These are phyloP conservation scores for Mycosarcoma mackinlayi DNA, from an alignment of 1,284 basidiomycete genomes.

Conservation along the genomic window DNA sequence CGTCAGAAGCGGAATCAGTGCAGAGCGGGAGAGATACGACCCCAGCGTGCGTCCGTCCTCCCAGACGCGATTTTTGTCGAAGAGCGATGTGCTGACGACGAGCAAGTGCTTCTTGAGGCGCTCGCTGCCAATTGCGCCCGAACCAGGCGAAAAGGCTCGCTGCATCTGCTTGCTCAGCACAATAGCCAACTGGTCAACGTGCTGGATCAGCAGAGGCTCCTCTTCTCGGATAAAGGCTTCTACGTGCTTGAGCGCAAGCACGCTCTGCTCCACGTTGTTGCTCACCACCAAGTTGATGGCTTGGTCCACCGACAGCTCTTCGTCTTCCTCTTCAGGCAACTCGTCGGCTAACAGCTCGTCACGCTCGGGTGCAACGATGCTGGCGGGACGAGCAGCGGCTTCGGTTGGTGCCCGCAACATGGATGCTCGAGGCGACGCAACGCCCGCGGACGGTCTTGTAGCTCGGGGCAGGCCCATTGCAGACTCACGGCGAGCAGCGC, in stretches of 20 bases:
- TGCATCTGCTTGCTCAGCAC: constrained; percentile 58
- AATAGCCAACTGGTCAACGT: constrained; percentile 73
- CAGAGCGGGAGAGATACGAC: constrained; percentile 52
- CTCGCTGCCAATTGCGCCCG: constrained; percentile 25
- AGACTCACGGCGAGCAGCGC: constrained; percentile 42
- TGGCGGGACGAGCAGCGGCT: constrained; percentile 9
- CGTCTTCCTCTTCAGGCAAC: constrained; percentile 44
- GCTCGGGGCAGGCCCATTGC: constrained; percentile 41
- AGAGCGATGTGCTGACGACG: constrained; percentile 50
- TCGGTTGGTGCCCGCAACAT: constrained; percentile 19
- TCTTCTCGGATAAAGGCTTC: constrained; percentile 55
- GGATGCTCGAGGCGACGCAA: constrained; percentile 25
- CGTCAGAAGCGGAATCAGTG: constrained; percentile 73
- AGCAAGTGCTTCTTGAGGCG: constrained; percentile 63
- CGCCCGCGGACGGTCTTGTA: constrained; percentile 10
- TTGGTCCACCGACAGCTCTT: constrained; percentile 53
- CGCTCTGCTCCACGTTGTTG: constrained; percentile 83
- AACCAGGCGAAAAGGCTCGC: constrained; percentile 45
- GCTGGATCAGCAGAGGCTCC: constrained; percentile 42
- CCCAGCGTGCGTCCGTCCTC: constrained; percentile 55
- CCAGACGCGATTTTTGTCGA: constrained; percentile 53
- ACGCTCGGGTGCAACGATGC: constrained; percentile 7
- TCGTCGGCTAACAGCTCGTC: constrained; percentile 39
- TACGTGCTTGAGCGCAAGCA: constrained; percentile 89
- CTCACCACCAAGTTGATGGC: constrained; percentile 74